phyloP scores from a whole-genome alignment of 208 protist species.

The Acanthamoeba healyi region DNA sequence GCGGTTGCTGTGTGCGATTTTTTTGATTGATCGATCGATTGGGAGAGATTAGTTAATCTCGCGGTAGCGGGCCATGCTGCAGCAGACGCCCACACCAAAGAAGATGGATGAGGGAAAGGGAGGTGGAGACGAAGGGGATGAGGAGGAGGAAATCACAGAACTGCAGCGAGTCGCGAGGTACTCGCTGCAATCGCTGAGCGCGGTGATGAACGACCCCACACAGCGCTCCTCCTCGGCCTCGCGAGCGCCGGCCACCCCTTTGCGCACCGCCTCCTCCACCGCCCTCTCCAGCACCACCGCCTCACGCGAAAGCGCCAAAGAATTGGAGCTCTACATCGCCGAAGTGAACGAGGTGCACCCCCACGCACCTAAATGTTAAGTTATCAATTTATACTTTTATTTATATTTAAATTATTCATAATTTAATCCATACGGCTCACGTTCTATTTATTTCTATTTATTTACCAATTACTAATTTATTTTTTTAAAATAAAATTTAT shows the following conservation, averaged over 20 bases:
- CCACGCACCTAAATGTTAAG: not conserved
- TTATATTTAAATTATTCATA: too few relatives aligned
- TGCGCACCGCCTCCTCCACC: not conserved
- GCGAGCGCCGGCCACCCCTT: not conserved
- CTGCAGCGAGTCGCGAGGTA: constrained; percentile 14
- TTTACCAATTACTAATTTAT: not conserved
- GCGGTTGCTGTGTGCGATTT: too few relatives aligned
- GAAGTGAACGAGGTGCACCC: not conserved
- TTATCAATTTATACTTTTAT: constrained; percentile 3
- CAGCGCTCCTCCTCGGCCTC: constrained; percentile 25
- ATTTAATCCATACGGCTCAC: too few relatives aligned
- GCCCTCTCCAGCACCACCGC: not conserved
- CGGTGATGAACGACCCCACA: constrained; percentile 66
- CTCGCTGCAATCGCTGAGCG: constrained; percentile 44
- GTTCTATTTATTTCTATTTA: not conserved
- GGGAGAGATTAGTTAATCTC: too few relatives aligned
- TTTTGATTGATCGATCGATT: too few relatives aligned
- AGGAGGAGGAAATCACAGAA: constrained; percentile 40
- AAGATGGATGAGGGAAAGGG: constrained; percentile 16
- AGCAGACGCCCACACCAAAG: not conserved
- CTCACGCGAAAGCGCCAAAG: not conserved
- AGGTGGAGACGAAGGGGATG: not conserved
- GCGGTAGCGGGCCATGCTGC: not conserved
- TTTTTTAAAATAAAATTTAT: not conserved
- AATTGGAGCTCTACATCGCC: constrained; percentile 12